Evolutionary conservation across 257 asterid species (phyloP), one percentile per base, ranked within the genome.

Genomic region (Petrea volubilis): DNA sequence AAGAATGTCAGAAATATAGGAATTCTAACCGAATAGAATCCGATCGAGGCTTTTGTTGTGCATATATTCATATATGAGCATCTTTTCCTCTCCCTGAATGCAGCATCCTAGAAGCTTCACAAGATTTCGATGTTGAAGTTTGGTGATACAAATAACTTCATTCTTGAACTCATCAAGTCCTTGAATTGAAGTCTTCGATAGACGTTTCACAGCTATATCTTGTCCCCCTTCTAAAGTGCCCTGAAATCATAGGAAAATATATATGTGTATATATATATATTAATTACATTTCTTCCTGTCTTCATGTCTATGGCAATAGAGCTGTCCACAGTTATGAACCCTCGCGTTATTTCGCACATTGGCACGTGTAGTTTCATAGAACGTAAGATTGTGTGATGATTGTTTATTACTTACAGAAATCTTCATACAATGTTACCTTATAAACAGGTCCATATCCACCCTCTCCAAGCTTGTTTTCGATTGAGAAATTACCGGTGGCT

Each of bases 91-190:
- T 46, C 82, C 82, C 13, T 70, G 34, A 11, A 72, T 66, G 82
- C 85, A 79, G 34, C 81, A 79, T 47, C 89, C 86, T 4, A 81
- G 31, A 44, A 84, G 81, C 49, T 46, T 79, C 40, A 81, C 89
- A 0, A 84, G 86, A 69, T 84, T 84, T 4, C 88, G 76, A 47
- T 84, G 88, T 61, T 84, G 88, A 50, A 84, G 84, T 55, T 78
- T 81, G 2, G 84, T 78, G 9, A 78, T 67, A 8, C 75, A 67
- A 2, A 75, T 63, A 2, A 76, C 81, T 71, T 84, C 86, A 20
- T 81, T 84, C 76, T 70, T 78, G 65, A 84, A 84, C 52, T 84
- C 85, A 14, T 25, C 55, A 4, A 67, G 64, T 64, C 88, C 84
- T 70, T 84, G 86, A 7, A 11, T 24, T 43, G 88, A 84, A 57